A percentile compares a stretch with the other conserved stretches of the same genome.
Evolutionary conservation across 768 basidiomycete species (phyloP).

Genomic region (Pulveroboletus ravenelii): DNA sequence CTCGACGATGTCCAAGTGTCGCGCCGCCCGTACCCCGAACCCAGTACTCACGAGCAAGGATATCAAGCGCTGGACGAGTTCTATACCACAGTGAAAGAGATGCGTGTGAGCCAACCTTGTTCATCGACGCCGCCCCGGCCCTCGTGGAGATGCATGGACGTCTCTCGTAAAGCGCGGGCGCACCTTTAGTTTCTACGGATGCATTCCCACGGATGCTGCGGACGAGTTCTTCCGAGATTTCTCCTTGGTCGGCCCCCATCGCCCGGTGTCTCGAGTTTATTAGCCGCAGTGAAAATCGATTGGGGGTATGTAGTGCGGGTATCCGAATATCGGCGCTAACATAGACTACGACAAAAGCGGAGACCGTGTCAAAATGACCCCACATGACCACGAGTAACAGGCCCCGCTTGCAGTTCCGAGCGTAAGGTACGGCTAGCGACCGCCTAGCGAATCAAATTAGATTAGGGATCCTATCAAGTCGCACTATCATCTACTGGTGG

Average conservation of each 20-base stretch:
- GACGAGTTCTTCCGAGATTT: neutral
- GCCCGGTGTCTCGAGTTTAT: neutral
- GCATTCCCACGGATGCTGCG: constrained; percentile 20
- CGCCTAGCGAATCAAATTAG: constrained; percentile 4
- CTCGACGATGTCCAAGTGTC: constrained; percentile 28
- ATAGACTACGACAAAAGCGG: neutral
- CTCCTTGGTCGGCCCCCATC: neutral
- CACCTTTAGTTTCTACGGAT: constrained; percentile 18
- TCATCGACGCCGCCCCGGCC: neutral
- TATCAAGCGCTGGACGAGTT: constrained; percentile 37
- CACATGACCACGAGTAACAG: neutral
- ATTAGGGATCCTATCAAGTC: constrained; percentile 2
- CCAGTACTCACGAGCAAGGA: constrained; percentile 23
- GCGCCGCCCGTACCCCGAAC: constrained; percentile 17
- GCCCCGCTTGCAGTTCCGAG: constrained; percentile 4
- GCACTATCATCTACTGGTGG: constrained; percentile 12
- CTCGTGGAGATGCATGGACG: neutral
- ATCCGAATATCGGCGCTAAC: no score
- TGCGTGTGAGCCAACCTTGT: neutral
- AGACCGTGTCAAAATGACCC: neutral
- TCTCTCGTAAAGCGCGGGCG: neutral
- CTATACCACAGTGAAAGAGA: constrained; percentile 13
- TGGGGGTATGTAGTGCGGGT: neutral
- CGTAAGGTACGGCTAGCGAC: neutral
- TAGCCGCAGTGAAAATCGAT: neutral